Evolutionary conservation across 2,329 filamentous ascomycete species (phyloP).

Genomic region (Cordyceps pruinosa): DNA sequence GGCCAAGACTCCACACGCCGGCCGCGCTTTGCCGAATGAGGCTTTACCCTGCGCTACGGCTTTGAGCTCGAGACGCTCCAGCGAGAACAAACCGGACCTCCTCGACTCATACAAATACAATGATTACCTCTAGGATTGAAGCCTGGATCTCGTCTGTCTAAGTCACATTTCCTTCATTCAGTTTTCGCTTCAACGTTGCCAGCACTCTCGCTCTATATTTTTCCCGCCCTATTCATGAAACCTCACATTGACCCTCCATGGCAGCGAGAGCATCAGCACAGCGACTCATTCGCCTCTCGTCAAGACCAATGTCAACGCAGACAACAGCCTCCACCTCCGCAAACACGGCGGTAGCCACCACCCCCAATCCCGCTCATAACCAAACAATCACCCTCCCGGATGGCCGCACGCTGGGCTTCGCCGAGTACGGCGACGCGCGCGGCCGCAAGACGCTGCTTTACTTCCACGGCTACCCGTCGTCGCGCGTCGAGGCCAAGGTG

Average conservation of each 20-base stretch:
- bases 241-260: not conserved
- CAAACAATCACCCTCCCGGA: slow-evolving; percentile 31
- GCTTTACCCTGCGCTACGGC: slow-evolving; percentile 1
- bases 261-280: not conserved
- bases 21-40: not conserved
- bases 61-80: not conserved
- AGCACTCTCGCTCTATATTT: not conserved
- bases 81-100: slow-evolving; percentile 2
- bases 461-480: slow-evolving; percentile 37
- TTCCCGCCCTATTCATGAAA: not conserved
- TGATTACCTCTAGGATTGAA: no score
- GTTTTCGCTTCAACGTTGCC: not conserved
- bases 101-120: not conserved
- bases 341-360: not conserved
- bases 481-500: slow-evolving; percentile 29
- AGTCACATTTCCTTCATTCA: not conserved
- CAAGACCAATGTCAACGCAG: not conserved
- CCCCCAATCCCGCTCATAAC: not conserved
- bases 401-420: slow-evolving; percentile 34
- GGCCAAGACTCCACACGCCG: not conserved
- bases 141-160: not conserved
- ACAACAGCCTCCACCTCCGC: not conserved
- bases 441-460: slow-evolving; percentile 29
- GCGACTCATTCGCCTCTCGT: not conserved
- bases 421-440: slow-evolving; percentile 28